These are phyloP conservation scores for Candida hispaniensis DNA, from an alignment of 805 yeast genomes.

Conservation along the genomic window DNA sequence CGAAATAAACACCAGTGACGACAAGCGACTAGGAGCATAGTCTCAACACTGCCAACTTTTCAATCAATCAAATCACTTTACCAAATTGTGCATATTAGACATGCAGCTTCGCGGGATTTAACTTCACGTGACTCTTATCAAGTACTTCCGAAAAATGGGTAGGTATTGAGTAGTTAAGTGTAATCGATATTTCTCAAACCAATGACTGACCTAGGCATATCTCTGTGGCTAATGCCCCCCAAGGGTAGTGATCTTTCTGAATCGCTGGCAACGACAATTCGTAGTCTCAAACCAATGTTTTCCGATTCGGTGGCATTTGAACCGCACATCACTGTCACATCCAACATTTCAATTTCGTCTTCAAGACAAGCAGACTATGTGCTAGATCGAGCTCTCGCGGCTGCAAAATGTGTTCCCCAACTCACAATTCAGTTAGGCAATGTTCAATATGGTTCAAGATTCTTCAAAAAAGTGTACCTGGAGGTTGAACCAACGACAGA, in stretches of 20 bases:
- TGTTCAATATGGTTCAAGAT: constrained; percentile 40
- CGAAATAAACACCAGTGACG: too few relatives aligned
- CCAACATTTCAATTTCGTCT: constrained; percentile 42
- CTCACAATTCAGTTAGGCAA: constrained; percentile 34
- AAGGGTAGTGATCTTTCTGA: constrained; percentile 44
- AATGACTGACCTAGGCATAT: constrained; percentile 33
- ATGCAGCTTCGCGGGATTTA: too few relatives aligned
- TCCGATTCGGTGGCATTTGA: constrained; percentile 59
- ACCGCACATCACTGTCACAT: constrained; percentile 69
- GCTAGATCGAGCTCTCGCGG: constrained; percentile 48
- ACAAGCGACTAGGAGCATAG: too few relatives aligned
- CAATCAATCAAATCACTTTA: too few relatives aligned
- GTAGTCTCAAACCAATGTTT: constrained; percentile 59
- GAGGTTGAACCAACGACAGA: constrained; percentile 35
- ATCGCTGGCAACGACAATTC: constrained; percentile 46
- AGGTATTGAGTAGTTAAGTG: too few relatives aligned
- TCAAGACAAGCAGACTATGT: constrained; percentile 50
- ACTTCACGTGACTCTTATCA: too few relatives aligned
- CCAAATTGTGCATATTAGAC: too few relatives aligned
- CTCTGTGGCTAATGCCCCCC: constrained; percentile 71
- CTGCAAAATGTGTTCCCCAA: constrained; percentile 36
- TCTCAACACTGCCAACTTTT: too few relatives aligned
- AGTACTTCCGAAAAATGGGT: too few relatives aligned
- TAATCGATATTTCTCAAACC: too few relatives aligned
- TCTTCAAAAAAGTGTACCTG: constrained; percentile 44